Percentiles rank a stretch among this genome's conserved stretches.
phyloP scores from a whole-genome alignment of 257 asterid genomes.

The Ophiorrhiza pumila region DNA sequence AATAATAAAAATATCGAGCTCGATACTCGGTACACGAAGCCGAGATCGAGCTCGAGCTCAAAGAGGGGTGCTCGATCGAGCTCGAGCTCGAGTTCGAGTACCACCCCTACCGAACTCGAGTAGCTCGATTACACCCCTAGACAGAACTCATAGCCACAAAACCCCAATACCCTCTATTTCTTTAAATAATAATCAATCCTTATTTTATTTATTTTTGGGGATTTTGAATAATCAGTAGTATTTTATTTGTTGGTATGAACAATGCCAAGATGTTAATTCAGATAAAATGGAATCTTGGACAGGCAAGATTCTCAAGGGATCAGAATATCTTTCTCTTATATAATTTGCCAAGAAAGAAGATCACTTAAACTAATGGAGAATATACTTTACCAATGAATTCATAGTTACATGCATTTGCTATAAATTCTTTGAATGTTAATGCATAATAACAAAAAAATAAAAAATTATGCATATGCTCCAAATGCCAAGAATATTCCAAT shows the following conservation, averaged over 20 bases:
- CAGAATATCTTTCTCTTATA: conserved; percentile 28
- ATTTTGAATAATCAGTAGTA: background rate
- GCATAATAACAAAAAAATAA: background rate
- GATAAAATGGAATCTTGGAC: conserved; percentile 27
- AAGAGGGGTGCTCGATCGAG: too few relatives aligned
- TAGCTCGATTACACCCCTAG: too few relatives aligned
- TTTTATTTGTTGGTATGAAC: background rate
- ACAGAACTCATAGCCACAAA: too few relatives aligned
- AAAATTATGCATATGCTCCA: conserved; percentile 18
- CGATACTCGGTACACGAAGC: too few relatives aligned
- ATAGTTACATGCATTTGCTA: background rate
- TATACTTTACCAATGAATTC: conserved; percentile 33
- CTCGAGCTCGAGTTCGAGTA: too few relatives aligned
- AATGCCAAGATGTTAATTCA: conserved; percentile 1
- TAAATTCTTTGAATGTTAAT: background rate
- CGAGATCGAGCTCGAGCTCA: too few relatives aligned
- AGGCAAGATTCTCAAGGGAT: conserved; percentile 44
- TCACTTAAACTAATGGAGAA: conserved; percentile 24
- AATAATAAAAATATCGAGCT: too few relatives aligned
- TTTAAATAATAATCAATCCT: background rate
- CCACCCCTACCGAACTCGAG: too few relatives aligned
- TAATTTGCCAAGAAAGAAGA: conserved; percentile 24
- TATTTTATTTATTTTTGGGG: conserved; percentile 1
- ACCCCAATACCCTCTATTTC: background rate
- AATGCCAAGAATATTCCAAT: conserved; percentile 22